A percentile compares a stretch with the other conserved stretches of the same genome.
phyloP scores from a whole-genome alignment of 192 early-diverging fungal species.

The Rhizoclosmatium sp. region DNA sequence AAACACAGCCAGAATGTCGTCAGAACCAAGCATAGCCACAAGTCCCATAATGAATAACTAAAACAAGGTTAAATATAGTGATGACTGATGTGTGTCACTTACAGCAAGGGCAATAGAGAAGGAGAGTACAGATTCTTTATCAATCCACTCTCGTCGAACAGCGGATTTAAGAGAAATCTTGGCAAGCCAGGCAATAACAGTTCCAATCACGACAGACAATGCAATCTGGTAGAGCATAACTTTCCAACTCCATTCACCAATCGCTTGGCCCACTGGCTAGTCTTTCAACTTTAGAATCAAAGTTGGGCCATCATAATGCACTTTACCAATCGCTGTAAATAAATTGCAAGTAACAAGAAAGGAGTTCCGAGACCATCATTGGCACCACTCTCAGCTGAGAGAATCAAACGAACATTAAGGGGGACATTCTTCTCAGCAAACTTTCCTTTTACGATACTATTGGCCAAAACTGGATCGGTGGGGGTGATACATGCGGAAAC shows the following conservation, averaged over 20 bases:
- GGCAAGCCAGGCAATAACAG: conserved; percentile 71
- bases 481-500: conserved; percentile 87
- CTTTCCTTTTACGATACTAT: conserved; percentile 91
- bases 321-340: conserved; percentile 56
- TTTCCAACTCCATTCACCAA: conserved; percentile 82
- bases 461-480: conserved; percentile 94
- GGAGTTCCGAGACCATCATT: conserved; percentile 91
- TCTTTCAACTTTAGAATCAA: not conserved
- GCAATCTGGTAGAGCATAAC: conserved; percentile 82
- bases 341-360: conserved; percentile 80
- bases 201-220: conserved; percentile 75
- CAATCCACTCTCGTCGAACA: conserved; percentile 77
- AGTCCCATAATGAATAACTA: conserved; percentile 34
- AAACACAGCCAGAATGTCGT: conserved; percentile 68
- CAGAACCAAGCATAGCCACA: conserved; percentile 58
- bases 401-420: conserved; percentile 50
- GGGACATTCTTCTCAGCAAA: conserved; percentile 94
- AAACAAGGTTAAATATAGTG: too few species aligned
- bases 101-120: conserved; percentile 79
- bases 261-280: conserved; percentile 61
- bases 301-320: not conserved
- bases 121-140: conserved; percentile 85
- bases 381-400: conserved; percentile 68
- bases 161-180: conserved; percentile 73
- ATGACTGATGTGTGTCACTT: too few species aligned